A percentile compares a stretch with the other conserved stretches of the same genome.
Conservation (phyloP, 2,329 filamentous ascomycete species). For the Trichoderma polysporum region DNA sequence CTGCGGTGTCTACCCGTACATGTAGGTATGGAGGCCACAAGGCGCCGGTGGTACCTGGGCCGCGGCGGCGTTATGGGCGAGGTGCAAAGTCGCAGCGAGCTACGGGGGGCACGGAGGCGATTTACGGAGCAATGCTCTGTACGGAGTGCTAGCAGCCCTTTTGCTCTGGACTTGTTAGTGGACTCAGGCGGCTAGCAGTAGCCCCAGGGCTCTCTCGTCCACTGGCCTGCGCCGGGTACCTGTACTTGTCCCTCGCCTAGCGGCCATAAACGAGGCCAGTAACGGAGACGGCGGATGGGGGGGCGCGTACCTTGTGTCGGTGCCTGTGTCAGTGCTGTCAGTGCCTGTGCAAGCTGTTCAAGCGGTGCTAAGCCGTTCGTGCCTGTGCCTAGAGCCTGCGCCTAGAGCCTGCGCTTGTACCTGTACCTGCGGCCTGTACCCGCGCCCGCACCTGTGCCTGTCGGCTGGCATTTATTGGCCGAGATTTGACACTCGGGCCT, state of each 20-base stretch:
- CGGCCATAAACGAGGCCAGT: neutral
- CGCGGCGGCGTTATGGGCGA: conserved; percentile 11
- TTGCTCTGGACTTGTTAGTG: neutral
- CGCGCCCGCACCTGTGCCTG: neutral
- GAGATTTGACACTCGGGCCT: conserved; percentile 17
- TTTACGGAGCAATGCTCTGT: too few species aligned
- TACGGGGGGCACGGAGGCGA: too few species aligned
- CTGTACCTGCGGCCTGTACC: neutral
- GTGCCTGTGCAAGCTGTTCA: too few species aligned
- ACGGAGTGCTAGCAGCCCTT: too few species aligned
- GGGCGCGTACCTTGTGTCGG: too few species aligned
- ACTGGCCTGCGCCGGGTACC: neutral
- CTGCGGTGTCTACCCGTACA: too few species aligned
- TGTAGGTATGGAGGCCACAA: too few species aligned
- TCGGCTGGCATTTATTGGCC: conserved; percentile 13
- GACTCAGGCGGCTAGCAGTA: neutral
- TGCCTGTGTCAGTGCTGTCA: neutral
- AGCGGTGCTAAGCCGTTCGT: neutral
- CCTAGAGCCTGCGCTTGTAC: neutral
- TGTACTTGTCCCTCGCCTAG: too few species aligned
- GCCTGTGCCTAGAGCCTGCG: neutral
- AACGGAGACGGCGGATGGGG: neutral
- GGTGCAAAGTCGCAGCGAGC: too few species aligned
- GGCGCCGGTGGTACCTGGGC: neutral
- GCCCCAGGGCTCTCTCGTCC: neutral